Conservation (phyloP, 441 rosid genomes). For the Aquilaria agallochum region DNA sequence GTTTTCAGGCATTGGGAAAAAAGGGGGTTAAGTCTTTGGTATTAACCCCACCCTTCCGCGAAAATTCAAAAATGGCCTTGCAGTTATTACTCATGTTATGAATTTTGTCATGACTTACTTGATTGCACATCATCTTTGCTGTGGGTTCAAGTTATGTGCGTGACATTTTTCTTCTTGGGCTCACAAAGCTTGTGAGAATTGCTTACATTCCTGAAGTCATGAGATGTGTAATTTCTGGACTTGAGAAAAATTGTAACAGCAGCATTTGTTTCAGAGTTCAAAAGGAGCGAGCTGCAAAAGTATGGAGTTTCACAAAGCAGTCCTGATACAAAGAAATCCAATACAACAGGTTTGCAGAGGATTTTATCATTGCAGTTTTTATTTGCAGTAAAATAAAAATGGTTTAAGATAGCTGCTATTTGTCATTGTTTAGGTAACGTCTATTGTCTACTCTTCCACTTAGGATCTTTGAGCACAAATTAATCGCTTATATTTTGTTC, state of each 20-base stretch:
- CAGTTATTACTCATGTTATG: too few species aligned
- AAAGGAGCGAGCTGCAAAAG: constrained; percentile 45
- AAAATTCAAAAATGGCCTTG: too few species aligned
- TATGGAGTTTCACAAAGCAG: constrained; percentile 26
- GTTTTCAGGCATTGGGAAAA: too few species aligned
- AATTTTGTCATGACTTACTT: too few species aligned
- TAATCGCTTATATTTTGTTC: neutral
- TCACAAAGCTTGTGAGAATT: neutral
- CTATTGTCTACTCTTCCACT: neutral
- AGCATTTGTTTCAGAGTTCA: constrained; percentile 39
- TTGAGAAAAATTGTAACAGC: too few species aligned
- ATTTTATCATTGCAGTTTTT: neutral
- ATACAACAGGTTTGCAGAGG: constrained; percentile 31
- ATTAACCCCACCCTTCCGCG: too few species aligned
- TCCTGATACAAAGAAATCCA: constrained; percentile 22
- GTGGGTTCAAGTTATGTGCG: too few species aligned
- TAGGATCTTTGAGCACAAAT: too few species aligned
- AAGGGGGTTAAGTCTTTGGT: too few species aligned
- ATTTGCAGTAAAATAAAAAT: too few species aligned
- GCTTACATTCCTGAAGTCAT: constrained; percentile 43
- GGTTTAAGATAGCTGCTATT: neutral
- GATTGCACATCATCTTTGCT: neutral
- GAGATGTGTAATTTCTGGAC: constrained; percentile 24
- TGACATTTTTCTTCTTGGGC: neutral
- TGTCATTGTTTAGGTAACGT: neutral